Evolutionary conservation across 2,329 filamentous ascomycete species (phyloP).

Genomic region (Salinomyces thailandicus): DNA sequence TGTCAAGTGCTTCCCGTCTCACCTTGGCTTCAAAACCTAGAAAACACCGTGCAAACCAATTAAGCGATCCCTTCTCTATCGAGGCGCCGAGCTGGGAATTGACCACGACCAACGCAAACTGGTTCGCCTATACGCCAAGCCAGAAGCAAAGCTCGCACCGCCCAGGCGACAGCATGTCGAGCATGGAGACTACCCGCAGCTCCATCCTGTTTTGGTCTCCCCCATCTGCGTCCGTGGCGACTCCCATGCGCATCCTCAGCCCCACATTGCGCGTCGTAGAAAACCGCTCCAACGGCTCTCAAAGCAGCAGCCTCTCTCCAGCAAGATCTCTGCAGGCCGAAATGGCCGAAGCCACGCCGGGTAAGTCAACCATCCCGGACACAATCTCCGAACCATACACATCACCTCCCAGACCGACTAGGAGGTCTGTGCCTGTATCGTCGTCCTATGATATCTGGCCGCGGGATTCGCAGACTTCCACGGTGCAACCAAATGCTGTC

Average conservation of each 20-base stretch:
- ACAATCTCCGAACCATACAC: no score
- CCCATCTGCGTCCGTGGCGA: neutral
- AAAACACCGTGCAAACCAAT: neutral
- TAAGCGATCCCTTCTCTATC: neutral
- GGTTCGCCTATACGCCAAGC: neutral
- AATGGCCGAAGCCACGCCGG: no score
- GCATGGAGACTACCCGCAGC: neutral
- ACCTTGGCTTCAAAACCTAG: neutral
- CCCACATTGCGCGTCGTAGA: neutral
- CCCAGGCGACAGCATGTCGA: neutral
- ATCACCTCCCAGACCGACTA: no score
- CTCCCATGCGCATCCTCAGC: neutral
- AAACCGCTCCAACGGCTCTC: neutral
- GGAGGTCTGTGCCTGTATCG: no score
- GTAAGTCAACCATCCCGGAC: no score
- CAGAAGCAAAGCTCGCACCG: neutral
- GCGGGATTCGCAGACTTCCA: no score
- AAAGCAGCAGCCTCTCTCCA: neutral
- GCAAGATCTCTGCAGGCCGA: neutral
- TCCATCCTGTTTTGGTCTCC: neutral
- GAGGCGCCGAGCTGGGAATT: no score
- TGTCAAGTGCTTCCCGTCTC: neutral
- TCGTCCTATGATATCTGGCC: no score
- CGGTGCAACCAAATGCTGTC: no score
- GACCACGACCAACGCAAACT: neutral